These are phyloP conservation scores for Salvia hispanica DNA, from an alignment of 257 asterid species.

Conservation along the genomic window DNA sequence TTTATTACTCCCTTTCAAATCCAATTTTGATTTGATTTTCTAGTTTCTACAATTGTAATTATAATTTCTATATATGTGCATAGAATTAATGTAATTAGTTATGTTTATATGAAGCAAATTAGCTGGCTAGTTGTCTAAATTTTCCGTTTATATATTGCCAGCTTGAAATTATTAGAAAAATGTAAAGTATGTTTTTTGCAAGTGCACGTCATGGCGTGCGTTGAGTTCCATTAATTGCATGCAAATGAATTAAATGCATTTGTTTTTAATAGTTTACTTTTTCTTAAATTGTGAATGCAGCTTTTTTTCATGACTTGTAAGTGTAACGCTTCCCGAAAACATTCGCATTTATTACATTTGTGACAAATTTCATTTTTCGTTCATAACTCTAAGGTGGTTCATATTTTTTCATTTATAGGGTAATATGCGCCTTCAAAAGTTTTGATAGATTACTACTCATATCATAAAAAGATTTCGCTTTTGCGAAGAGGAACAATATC, in stretches of 20 bases:
- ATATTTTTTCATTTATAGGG: background rate
- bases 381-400: background rate
- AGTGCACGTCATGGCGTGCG: constrained; percentile 35
- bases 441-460: no score
- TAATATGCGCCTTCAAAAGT: no score
- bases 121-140: no score
- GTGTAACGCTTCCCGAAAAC: constrained; percentile 24
- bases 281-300: constrained; percentile 1
- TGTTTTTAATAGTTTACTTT: background rate
- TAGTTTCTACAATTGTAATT: no score
- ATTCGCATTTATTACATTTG: background rate
- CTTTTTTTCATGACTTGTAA: constrained; percentile 27
- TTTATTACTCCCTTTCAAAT: background rate
- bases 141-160: no score
- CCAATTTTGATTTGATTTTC: constrained; percentile 7
- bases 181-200: no score
- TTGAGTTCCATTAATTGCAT: constrained; percentile 20
- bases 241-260: constrained; percentile 25
- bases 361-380: background rate
- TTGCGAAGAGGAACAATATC: background rate
- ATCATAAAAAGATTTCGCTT: background rate
- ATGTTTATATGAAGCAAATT: no score
- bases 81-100: no score
- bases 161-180: no score
- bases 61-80: no score